Evolutionary conservation across 768 basidiomycete genomes (phyloP), one percentile per base, ranked within the genome.

Genomic region (Amanita rimosa): DNA sequence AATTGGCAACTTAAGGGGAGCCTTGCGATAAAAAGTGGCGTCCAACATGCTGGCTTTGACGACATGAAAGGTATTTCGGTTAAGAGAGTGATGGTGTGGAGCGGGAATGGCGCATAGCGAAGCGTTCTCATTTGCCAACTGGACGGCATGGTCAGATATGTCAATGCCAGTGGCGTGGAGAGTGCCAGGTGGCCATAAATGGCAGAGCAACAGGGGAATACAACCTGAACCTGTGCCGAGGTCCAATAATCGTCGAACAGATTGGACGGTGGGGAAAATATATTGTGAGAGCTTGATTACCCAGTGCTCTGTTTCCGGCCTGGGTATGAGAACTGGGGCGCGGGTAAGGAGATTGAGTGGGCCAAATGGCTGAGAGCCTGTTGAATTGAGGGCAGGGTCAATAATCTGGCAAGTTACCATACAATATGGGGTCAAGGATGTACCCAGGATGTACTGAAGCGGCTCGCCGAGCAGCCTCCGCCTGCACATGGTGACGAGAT

Each of bases 261-360:
- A 60, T 48, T 62, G 54, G 34, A 63, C 54, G 13, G 63, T 60
- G 6, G 71, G 71, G 2, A 62, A 52, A 44, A 78, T 57, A n/a
- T 60, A 58, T 10, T 73, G 66, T 22, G 81, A 72, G 48, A 92
- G 75, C 44, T 71, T 73, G 7, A 78, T 62, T 6, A 82, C 70
- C 85, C 86, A 89, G 54, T 90, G 65, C 59, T 96, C 91, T 0
- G 95, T 99, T 64, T 99, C 95, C 38, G 93, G 88, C 11, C 95
- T 84, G 10, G 95, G 95, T 37, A 98, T 97, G 54, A 98, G 80
- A 14, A 83, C 81, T 1, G 95, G 95, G 2, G 84, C 70, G 14
- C 87, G 77, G 8, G 74, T 70, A 51, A 80, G 68, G 57, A 97
- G 73, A 56, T 77, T 71, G 41, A 98, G 77, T 4, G 84, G 79